Base-by-base conservation (phyloP, 768 basidiomycete species). In the Lactifluus piperatus region DNA sequence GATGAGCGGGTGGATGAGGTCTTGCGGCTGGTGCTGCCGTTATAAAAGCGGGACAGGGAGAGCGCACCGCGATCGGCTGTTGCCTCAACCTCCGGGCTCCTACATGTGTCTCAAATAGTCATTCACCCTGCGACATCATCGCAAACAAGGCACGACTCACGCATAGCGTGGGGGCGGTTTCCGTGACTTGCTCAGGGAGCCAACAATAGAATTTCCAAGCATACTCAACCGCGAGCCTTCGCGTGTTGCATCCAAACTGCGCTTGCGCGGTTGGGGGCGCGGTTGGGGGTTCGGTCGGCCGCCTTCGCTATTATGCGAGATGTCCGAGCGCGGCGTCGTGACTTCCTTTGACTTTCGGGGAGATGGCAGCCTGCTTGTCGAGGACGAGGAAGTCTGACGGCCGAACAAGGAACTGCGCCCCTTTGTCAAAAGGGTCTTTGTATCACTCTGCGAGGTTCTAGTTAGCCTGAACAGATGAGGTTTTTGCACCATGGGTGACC, bases 121-220 rank as follows among this genome's bases (percentile, higher is more conserved):
- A 29, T 39, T 3, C 9, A 26, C 29, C 22, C 20, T 29, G 11
- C 8, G 10, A 54, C n/a, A n/a, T 43, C 54, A 63, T 51, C 46
- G n/a, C n/a, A 53, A 34, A 6, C 9, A 22, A 14, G n/a, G 57
- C 65, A 63, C 20, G 50, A 76, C 85, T 66, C 68, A 86, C 86
- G 74, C 66, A 64, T 83, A 84, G 70, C 81, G 81, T 18, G 91
- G 91, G 0, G 91, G 79, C 0, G 93, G 93, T 69, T 97, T 94
- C 64, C 93, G 74, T 41, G 75, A 73, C 69, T 85, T 86, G 29
- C 83, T 81, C 54, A 89, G 67, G 5, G 83, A 74, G 0, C 81
- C 79, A 11, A 74, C 72, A 61, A 91, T 83, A 3, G 82, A 71
- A 20, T 77, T 79, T 14, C 88, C 89, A 67, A 97, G 95, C 66